These are phyloP conservation scores for Mucuna pruriens DNA, from an alignment of 306 rosid genomes.

Conservation along the genomic window DNA sequence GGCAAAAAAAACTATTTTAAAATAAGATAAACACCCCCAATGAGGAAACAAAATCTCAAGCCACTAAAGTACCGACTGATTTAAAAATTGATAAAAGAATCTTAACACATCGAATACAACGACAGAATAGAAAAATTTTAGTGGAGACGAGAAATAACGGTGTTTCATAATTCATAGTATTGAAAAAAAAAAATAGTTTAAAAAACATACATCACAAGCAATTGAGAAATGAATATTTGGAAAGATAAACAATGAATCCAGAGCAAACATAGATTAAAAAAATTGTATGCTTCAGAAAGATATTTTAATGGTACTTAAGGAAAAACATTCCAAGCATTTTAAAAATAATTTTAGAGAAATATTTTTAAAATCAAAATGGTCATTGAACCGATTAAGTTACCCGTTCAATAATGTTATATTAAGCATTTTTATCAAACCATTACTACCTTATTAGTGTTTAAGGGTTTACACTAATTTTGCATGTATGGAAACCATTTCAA, in stretches of 20 bases:
- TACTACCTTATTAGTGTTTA: not conserved
- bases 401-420: too few relatives aligned
- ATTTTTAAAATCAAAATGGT: too few relatives aligned
- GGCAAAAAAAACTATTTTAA: too few relatives aligned
- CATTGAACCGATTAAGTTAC: too few relatives aligned
- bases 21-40: not conserved
- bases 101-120: not conserved
- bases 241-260: slow-evolving; percentile 1
- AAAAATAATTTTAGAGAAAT: too few relatives aligned
- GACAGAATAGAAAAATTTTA: not conserved
- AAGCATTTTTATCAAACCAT: too few relatives aligned
- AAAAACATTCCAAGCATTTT: not conserved
- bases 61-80: not conserved
- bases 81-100: not conserved
- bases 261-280: not conserved
- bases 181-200: too few relatives aligned
- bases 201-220: not conserved
- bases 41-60: not conserved
- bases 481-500: not conserved
- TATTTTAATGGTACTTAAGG: not conserved
- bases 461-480: not conserved
- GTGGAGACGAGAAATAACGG: not conserved
- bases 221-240: not conserved
- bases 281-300: not conserved
- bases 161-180: not conserved